Evolutionary conservation across 192 early-diverging fungal species (phyloP), one percentile per base, ranked within the genome.

Genomic region (Piromyces finnis): DNA sequence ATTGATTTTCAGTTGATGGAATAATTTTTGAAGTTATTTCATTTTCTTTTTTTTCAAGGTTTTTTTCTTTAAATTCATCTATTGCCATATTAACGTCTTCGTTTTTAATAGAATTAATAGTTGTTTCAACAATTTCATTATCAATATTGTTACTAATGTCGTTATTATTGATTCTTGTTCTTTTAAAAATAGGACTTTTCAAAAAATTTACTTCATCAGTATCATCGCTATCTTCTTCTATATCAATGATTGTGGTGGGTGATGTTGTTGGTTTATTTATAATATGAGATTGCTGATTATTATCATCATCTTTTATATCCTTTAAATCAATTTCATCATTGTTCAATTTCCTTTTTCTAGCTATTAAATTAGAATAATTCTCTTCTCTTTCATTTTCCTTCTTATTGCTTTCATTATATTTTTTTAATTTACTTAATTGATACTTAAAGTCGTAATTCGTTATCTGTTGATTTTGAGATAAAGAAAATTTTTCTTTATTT

Each of bases 191-290:
- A 9, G 51, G 51, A 68, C 26, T 68, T n/a, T n/a, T 11, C n/a
- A 68, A n/a, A 68, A 68, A 68, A 11, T 68, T n/a, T 27, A 68
- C 9, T 68, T 87, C 86, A n/a, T 83, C 80, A 28, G 87, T 84
- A 68, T 83, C 86, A 29, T 89, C 88, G 35, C 87, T 86, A n/a
- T 90, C 86, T 29, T 89, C 87, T 35, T 88, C 87, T 18, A 89
- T 84, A 27, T 82, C 77, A 29, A 83, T 84, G 28, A 37, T 39
- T 22, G 83, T 81, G 18, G 83, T 81, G 18, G 79, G 51, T 77
- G 30, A 81, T 29, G 80, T 29, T 68, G 28, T 32, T 28, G 13
- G 5, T n/a, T 85, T 79, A 0, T 81, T 79, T 14, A 81, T 83
- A 1, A 83, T 81, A 9, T 80, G 84, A 1, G 26, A 29, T 18